phyloP scores from a whole-genome alignment of 2,329 filamentous ascomycete species.

The Cadophora gregata region DNA sequence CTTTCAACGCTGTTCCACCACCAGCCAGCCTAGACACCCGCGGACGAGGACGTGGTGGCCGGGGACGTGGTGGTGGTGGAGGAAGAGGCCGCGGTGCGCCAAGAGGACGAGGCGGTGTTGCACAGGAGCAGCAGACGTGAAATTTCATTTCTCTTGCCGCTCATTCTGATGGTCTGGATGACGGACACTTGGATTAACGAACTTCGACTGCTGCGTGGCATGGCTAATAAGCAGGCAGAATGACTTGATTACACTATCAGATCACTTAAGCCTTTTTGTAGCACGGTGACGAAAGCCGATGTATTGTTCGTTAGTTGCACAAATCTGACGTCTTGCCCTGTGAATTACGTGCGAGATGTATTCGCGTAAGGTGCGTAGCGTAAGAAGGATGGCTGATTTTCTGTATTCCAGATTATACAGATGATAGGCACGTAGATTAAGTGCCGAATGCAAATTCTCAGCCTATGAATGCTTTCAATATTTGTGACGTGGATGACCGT shows the following conservation, averaged over 20 bases:
- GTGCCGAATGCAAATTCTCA: slow-evolving; percentile 9
- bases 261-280: background rate
- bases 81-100: slow-evolving; percentile 36
- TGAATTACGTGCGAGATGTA: background rate
- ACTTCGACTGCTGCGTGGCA: background rate
- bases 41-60: slow-evolving; percentile 44
- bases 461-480: background rate
- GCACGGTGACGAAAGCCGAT: slow-evolving; percentile 7
- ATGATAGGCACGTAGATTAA: background rate
- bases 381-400: slow-evolving; percentile 1
- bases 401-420: slow-evolving; percentile 7
- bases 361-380: background rate
- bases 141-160: too few relatives aligned
- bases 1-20: slow-evolving; percentile 64
- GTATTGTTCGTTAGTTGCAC: background rate
- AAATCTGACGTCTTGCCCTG: background rate
- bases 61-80: slow-evolving; percentile 32
- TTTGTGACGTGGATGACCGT: background rate
- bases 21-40: slow-evolving; percentile 60
- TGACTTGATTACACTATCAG: background rate
- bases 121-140: slow-evolving; percentile 6
- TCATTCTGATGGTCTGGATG: background rate
- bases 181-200: slow-evolving; percentile 2
- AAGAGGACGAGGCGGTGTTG: slow-evolving; percentile 19
- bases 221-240: background rate